Evolutionary conservation across 441 rosid genomes (phyloP), one percentile per base, ranked within the genome.

Genomic region (Breynia disticha): DNA sequence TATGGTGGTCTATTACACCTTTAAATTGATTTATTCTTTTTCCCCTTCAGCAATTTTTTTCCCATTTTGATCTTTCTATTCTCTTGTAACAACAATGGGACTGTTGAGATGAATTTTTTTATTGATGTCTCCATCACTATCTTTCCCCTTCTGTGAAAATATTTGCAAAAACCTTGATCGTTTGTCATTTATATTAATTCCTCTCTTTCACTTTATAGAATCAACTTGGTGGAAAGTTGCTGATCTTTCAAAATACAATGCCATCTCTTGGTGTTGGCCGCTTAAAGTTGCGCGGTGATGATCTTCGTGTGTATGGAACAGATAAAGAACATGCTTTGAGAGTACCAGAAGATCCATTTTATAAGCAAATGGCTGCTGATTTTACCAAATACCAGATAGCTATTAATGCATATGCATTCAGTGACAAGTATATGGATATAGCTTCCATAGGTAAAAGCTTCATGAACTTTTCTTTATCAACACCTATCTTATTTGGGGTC

Each of bases 311-410:
- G 46, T 90, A 94, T 76, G 99, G 99, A 57, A 90, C 99, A 19
- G 97, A 94, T 66, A 94, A 90, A 72, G 99, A 94, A 67, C 74
- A 79, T 70, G 20, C 76, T 17, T 78, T 94, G 64, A 81, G 99
- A 70, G 64, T 86, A 62, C 82, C 97, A 50, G 99, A 94, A 73
- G 97, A 94, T 71, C 79, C 82, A 50, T 94, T 87, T 67, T 90
- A 90, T 62, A 94, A 94, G 72, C 95, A 90, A 72, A 85, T 90
- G 96, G 97, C 99, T 76, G 99, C 99, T 44, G 99, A 94, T 81
- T 82, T 87, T 67, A 85, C 99, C 55, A 94, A 94, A 78, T 83
- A 66, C 69, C 97, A 90, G 81, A 90, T 90, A 62, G 97, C 83
- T 61, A 86, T 84, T 57, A 86, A 94, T 76, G 66, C 87, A 59